Evolutionary conservation across 495 filamentous ascomycete species (phyloP).

Genomic region (Clavariopsis aquatica): DNA sequence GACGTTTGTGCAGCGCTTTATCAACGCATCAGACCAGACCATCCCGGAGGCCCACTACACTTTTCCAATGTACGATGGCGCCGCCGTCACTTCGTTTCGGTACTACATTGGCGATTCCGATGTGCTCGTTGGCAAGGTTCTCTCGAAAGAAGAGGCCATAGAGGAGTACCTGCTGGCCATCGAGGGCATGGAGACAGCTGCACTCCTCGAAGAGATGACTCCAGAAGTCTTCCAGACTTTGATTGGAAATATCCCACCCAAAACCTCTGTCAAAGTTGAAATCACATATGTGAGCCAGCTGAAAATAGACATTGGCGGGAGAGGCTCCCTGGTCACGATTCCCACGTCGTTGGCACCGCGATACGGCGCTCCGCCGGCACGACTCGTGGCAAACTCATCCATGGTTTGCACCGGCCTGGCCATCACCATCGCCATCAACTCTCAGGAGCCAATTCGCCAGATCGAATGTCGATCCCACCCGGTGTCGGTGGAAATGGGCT

Average conservation of each 20-base stretch:
- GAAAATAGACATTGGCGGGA: constrained; percentile 30
- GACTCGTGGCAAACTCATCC: neutral
- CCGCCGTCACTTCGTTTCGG: constrained; percentile 32
- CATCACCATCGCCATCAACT: constrained; percentile 19
- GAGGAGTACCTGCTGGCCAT: constrained; percentile 29
- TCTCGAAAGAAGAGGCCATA: neutral
- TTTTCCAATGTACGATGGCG: constrained; percentile 35
- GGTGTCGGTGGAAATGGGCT: constrained; percentile 29
- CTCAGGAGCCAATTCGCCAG: constrained; percentile 19
- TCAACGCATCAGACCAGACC: too few relatives aligned
- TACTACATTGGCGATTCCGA: constrained; percentile 33
- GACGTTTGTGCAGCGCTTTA: constrained; percentile 1
- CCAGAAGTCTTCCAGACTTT: constrained; percentile 40
- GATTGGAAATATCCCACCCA: constrained; percentile 40
- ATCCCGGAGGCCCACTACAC: too few relatives aligned
- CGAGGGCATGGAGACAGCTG: constrained; percentile 22
- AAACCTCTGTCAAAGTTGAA: constrained; percentile 34
- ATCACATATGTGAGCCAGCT: constrained; percentile 33
- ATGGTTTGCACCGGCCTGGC: neutral
- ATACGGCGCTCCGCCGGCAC: constrained; percentile 34
- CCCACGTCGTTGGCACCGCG: constrained; percentile 41
- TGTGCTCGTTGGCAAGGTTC: neutral
- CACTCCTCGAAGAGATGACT: constrained; percentile 38
- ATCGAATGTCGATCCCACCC: constrained; percentile 37
- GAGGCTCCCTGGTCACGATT: constrained; percentile 36